Evolutionary conservation across 108 stramenopile genomes (phyloP), one percentile per base, ranked within the genome.

Genomic region (Halocafeteria seosinensis): DNA sequence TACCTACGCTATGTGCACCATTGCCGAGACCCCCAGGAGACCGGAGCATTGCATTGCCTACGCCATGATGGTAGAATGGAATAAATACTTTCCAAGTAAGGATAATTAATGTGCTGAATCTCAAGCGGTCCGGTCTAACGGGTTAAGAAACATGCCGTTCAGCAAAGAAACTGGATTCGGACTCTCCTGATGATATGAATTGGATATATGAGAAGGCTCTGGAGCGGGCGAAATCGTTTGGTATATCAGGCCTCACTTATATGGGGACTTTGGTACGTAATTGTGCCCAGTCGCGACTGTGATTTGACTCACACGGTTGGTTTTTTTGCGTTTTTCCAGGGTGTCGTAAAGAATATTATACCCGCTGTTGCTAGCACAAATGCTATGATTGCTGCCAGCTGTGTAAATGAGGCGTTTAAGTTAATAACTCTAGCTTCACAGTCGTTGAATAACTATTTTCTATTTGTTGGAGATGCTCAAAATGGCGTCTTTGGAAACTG

Each of bases 301-400:
- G 17, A 47, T 21, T 47, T 21, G 21, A 17, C 21, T 17, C 42
- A 21, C 21, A 21, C n/a, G n/a, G n/a, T n/a, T n/a, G n/a, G n/a
- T n/a, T n/a, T n/a, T n/a, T n/a, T n/a, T n/a, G n/a, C n/a, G n/a
- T n/a, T n/a, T n/a, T n/a, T n/a, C n/a, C n/a, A n/a, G n/a, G 98
- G 98, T 26, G 90, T 94, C 50, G 94, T 92, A 24, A 94, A 94
- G 26, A 99, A 99, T 68, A 99, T 96, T 51, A 93, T 98, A 71
- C 94, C 97, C n/a, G 97, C 97, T 47, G 92, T 99, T 78, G 94
- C 98, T 36, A 93, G 95, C 21, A 99, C 98, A 55, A 99, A 99
- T 82, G 98, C 98, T 37, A 93, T 96, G 73, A 87, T 90, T 53
- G 90, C 92, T 0, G 88, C 89, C 13, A 87, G 84, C 6, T 94